A percentile compares a stretch with the other conserved stretches of the same genome.
Evolutionary conservation across 768 basidiomycete genomes (phyloP).

Genomic region (Leccinum boreale): DNA sequence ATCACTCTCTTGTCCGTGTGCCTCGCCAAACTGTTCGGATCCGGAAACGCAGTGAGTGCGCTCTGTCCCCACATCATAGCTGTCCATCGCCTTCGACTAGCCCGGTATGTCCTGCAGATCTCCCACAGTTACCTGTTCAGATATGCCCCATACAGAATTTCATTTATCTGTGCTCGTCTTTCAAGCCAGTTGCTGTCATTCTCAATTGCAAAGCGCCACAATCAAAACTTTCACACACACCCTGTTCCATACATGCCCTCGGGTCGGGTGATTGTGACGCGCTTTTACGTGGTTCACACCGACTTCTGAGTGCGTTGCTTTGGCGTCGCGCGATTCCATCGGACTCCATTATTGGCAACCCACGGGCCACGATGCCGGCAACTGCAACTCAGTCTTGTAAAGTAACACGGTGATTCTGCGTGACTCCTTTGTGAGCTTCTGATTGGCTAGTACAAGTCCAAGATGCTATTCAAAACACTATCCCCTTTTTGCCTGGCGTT

Average conservation of each 20-base stretch:
- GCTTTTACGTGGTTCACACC: not conserved
- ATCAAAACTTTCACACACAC: not conserved
- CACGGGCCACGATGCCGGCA: not conserved
- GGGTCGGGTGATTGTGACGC: not conserved
- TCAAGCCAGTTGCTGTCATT: not conserved
- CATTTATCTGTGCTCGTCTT: not conserved
- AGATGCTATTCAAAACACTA: not conserved
- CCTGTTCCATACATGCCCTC: not conserved
- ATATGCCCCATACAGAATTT: not conserved
- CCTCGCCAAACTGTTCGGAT: not conserved
- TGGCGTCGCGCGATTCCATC: not conserved
- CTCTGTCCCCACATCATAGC: not conserved
- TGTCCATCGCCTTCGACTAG: no score
- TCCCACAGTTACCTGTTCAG: no score
- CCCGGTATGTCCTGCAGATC: not conserved
- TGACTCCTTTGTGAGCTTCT: not conserved
- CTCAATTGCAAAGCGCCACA: no score
- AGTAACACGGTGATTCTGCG: not conserved
- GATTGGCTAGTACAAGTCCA: no score
- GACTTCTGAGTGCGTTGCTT: not conserved
- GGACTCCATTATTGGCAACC: not conserved
- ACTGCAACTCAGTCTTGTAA: not conserved
- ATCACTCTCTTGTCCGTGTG: not conserved
- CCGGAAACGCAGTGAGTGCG: not conserved
- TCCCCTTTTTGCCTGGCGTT: not conserved